phyloP scores from a whole-genome alignment of 129 eudicot genomes.

The Flaveria brownii region DNA sequence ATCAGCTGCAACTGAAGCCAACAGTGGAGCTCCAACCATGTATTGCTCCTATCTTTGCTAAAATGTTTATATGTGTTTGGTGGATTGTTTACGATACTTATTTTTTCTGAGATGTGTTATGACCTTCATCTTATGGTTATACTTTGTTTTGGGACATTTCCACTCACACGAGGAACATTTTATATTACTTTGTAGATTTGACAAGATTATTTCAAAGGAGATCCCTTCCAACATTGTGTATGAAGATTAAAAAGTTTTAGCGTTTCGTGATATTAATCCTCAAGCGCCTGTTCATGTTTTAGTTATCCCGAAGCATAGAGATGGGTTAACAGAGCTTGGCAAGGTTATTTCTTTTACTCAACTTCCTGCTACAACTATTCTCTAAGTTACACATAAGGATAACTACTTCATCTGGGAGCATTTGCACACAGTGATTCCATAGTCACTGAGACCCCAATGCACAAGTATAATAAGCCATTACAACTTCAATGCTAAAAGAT shows the following conservation, averaged over 20 bases:
- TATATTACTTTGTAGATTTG: slow-evolving; percentile 43
- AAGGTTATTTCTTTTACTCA: slow-evolving; percentile 52
- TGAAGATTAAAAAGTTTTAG: slow-evolving; percentile 85
- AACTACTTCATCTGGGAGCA: too few relatives aligned
- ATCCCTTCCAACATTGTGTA: slow-evolving; percentile 76
- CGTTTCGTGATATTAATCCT: slow-evolving; percentile 82
- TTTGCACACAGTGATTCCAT: too few relatives aligned
- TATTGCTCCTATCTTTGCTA: slow-evolving; percentile 27
- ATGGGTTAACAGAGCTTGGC: slow-evolving; percentile 83
- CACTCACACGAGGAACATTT: not conserved
- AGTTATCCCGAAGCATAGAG: slow-evolving; percentile 79
- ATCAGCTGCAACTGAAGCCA: slow-evolving; percentile 64
- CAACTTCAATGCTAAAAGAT: too few relatives aligned
- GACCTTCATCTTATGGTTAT: not conserved
- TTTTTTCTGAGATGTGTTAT: not conserved
- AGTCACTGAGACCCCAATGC: too few relatives aligned
- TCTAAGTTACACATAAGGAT: not conserved
- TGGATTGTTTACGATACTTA: not conserved
- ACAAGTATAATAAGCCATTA: too few relatives aligned
- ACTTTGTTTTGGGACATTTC: not conserved
- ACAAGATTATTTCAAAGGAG: slow-evolving; percentile 88
- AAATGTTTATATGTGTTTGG: not conserved
- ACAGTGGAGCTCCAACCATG: slow-evolving; percentile 84
- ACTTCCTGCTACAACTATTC: not conserved
- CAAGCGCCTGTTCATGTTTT: slow-evolving; percentile 93